Evolutionary conservation across 1,284 basidiomycete genomes (phyloP).

Genomic region (Cryptococcus depauperatus): DNA sequence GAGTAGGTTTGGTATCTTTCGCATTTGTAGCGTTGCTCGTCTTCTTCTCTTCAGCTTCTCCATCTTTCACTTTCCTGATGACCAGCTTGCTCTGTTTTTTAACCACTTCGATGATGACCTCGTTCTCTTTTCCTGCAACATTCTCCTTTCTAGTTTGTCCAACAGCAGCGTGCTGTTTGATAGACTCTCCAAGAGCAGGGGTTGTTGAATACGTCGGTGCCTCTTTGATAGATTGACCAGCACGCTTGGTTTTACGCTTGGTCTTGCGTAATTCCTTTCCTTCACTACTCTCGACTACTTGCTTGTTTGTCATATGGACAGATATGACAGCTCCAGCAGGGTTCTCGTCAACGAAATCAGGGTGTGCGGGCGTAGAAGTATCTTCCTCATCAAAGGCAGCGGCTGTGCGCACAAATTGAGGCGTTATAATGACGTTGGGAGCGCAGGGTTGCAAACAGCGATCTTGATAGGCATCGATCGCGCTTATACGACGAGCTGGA

Average conservation of each 20-base stretch:
- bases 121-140: constrained; percentile 13
- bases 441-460: constrained; percentile 25
- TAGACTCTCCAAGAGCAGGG: constrained; percentile 32
- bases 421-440: constrained; percentile 33
- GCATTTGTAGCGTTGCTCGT: constrained; percentile 27
- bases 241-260: constrained; percentile 9
- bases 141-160: constrained; percentile 1
- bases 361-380: constrained; percentile 9
- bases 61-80: constrained; percentile 16
- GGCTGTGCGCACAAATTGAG: constrained; percentile 40
- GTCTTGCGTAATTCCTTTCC: constrained; percentile 19
- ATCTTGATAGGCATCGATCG: constrained; percentile 39
- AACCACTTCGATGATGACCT: constrained; percentile 1
- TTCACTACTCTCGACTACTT: constrained; percentile 1
- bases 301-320: background rate
- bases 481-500: constrained; percentile 32
- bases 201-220: constrained; percentile 8
- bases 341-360: too few species aligned
- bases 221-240: background rate
- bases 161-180: constrained; percentile 32
- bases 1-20: constrained; percentile 28
- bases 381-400: constrained; percentile 11
- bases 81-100: constrained; percentile 19
- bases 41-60: constrained; percentile 9
- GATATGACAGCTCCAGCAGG: constrained; percentile 1